Conservation (phyloP, 805 yeast genomes). For the Schwanniomyces pseudopolymorphus region DNA sequence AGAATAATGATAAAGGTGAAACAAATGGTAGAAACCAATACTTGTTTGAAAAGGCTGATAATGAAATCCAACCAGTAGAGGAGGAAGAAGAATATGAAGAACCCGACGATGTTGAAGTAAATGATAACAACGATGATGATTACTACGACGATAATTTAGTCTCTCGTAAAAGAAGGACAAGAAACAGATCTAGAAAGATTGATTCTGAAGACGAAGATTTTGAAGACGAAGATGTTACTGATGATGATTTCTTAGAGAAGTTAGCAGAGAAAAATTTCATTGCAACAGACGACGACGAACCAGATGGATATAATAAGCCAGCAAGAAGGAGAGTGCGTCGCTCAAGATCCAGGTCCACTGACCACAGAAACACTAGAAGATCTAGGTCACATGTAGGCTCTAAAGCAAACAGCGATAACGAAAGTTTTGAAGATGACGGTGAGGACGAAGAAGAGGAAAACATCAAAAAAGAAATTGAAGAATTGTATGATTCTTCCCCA, state of each 20-base stretch:
- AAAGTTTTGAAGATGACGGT: slow-evolving; percentile 1
- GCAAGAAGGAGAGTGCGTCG: slow-evolving; percentile 10
- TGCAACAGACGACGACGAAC: slow-evolving; percentile 37
- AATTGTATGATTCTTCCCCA: slow-evolving; percentile 62
- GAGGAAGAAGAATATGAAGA: slow-evolving; percentile 4
- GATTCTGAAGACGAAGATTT: slow-evolving; percentile 22
- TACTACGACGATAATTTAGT: slow-evolving; percentile 6
- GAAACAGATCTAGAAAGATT: slow-evolving; percentile 6
- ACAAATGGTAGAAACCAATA: slow-evolving; percentile 7
- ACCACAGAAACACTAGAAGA: slow-evolving; percentile 19
- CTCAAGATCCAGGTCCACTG: slow-evolving; percentile 18
- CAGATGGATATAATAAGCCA: slow-evolving; percentile 17
- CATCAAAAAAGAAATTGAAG: slow-evolving; percentile 65
- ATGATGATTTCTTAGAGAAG: slow-evolving; percentile 28
- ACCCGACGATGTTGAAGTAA: slow-evolving; percentile 14
- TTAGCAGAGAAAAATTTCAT: slow-evolving; percentile 34
- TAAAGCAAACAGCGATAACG: slow-evolving; percentile 1
- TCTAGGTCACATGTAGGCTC: slow-evolving; percentile 15
- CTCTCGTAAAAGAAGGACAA: slow-evolving; percentile 10
- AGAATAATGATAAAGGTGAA: slow-evolving; percentile 3
- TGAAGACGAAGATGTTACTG: slow-evolving; percentile 16
- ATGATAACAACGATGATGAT: slow-evolving; percentile 21
- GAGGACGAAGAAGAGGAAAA: slow-evolving; percentile 29
- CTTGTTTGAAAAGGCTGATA: background rate
- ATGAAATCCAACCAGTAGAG: background rate